phyloP scores from a whole-genome alignment of 2,329 filamentous ascomycete genomes.

The Alternaria ventricosa region DNA sequence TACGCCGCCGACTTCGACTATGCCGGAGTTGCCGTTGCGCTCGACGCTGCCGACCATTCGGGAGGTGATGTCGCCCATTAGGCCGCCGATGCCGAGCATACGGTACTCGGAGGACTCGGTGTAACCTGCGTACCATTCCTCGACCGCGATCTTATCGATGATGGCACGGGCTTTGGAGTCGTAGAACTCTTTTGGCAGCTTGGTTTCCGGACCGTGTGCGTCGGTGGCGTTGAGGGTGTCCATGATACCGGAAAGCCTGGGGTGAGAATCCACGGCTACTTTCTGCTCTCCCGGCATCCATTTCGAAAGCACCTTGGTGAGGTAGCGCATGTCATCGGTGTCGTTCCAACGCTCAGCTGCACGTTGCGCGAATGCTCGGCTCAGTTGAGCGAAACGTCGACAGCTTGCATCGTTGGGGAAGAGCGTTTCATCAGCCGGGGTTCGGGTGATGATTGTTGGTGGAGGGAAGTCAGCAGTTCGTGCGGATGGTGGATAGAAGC shows the following conservation, averaged over 20 bases:
- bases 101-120: slow-evolving; percentile 85
- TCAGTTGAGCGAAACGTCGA: slow-evolving; percentile 56
- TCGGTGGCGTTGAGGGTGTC: slow-evolving; percentile 90
- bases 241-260: slow-evolving; percentile 87
- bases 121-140: slow-evolving; percentile 94
- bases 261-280: slow-evolving; percentile 83
- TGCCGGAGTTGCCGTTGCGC: slow-evolving; percentile 44
- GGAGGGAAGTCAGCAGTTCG: slow-evolving; percentile 52
- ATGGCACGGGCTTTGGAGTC: slow-evolving; percentile 73
- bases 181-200: slow-evolving; percentile 85
- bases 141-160: slow-evolving; percentile 75
- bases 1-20: slow-evolving; percentile 49
- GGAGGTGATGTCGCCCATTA: slow-evolving; percentile 80
- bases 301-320: slow-evolving; percentile 77
- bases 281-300: slow-evolving; percentile 78
- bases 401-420: slow-evolving; percentile 59
- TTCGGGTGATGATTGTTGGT: slow-evolving; percentile 54
- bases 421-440: slow-evolving; percentile 57
- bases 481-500: slow-evolving; percentile 55
- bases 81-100: slow-evolving; percentile 81
- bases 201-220: slow-evolving; percentile 81
- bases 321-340: slow-evolving; percentile 80
- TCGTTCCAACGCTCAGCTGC: slow-evolving; percentile 58
- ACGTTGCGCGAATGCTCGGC: slow-evolving; percentile 56
- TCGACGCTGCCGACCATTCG: slow-evolving; percentile 52